Base-by-base conservation (phyloP, 2,329 filamentous ascomycete genomes). In the Trichoderma hamatum region DNA sequence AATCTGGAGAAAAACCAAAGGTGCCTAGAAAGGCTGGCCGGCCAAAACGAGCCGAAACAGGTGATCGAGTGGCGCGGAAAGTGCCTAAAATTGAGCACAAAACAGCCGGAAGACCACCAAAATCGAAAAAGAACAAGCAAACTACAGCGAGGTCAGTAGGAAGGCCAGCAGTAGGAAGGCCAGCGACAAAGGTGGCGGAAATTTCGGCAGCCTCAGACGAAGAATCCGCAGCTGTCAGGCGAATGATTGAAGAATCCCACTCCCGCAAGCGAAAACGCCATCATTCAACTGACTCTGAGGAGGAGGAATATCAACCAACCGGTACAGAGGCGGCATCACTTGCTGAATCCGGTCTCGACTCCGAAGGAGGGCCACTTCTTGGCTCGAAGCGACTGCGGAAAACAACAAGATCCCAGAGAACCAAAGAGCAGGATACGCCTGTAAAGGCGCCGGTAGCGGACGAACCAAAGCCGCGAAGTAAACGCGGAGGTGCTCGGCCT, bases 401-500 rank as follows among this genome's bases (percentile, higher is more conserved):
- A 64, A 74, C 75, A 71, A 63, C 72, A 43, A 64, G 69, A 34
- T 73, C 75, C 71, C 62, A 72, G 52, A 64, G 69, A 24, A 34
- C 49, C 16, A 64, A 58, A 16, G 58, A 65, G 43, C 49, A 67
- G 16, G 69, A 69, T 4, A 62, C 69, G 19, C 70, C 72, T 52
- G 51, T 71, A 16, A 75, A 73, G 52, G 34, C 66, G 7, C 30
- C 52, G 63, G 68, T 71, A 68, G 73, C 71, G 24, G 74, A 73
- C n/a, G 73, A 73, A 56, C 72, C 72, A 16, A 80, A 80, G 72
- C 73, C 75, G 30, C 72, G 76, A 28, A 78, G 79, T 43, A 80
- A 81, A 70, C 76, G 79, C 51, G 79, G 79, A 36, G 79, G 79
- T 9, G 79, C 79, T 34, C 75, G 79, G 56, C 79, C 79, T 5